phyloP scores from a whole-genome alignment of 1,284 basidiomycete species.

The Tetrapyrgos nigripes region DNA sequence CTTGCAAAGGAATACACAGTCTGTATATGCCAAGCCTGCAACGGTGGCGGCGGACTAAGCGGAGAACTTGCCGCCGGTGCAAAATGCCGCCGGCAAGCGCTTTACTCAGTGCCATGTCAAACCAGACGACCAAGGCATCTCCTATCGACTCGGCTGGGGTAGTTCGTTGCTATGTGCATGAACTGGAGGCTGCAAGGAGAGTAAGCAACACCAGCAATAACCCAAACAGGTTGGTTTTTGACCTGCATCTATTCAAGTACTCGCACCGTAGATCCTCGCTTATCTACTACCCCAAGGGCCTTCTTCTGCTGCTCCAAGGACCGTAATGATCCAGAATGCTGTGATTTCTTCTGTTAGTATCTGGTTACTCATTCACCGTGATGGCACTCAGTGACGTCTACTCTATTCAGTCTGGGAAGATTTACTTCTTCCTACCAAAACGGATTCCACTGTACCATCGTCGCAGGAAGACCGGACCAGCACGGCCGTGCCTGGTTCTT shows the following conservation, averaged over 20 bases:
- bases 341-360: constrained; percentile 42
- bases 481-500: no score
- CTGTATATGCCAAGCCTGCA: no score
- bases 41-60: no score
- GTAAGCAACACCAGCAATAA: constrained; percentile 36
- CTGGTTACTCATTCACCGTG: background rate
- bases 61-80: no score
- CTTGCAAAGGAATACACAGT: no score
- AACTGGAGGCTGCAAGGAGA: constrained; percentile 23
- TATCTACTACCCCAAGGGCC: no score
- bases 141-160: constrained; percentile 20
- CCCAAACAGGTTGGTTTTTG: constrained; percentile 35
- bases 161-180: constrained; percentile 31
- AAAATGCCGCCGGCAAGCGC: background rate
- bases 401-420: constrained; percentile 44
- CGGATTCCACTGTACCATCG: background rate
- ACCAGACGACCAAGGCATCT: background rate
- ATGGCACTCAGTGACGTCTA: background rate
- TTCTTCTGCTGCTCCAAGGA: constrained; percentile 38
- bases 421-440: constrained; percentile 22
- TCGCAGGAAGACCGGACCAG: background rate
- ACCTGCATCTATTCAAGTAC: no score
- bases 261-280: no score
- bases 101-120: background rate
- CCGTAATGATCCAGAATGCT: constrained; percentile 26